Evolutionary conservation across 371 early-diverging fungal species (phyloP).

Genomic region (Zychaea mexicana): DNA sequence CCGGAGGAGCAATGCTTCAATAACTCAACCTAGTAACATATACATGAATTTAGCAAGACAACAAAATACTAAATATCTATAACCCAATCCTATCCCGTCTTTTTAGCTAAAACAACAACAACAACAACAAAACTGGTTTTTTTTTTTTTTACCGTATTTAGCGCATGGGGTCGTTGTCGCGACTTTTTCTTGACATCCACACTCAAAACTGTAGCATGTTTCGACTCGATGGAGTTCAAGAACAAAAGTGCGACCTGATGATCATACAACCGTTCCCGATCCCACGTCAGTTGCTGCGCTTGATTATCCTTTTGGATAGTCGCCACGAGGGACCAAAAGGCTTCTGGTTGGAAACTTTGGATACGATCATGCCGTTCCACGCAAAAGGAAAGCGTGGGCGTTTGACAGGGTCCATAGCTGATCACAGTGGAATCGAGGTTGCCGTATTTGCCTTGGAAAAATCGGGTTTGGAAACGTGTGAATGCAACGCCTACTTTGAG

Average conservation of each 20-base stretch:
- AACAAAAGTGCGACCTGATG: constrained; percentile 38
- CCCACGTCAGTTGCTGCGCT: constrained; percentile 33
- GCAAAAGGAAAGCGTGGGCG: constrained; percentile 67
- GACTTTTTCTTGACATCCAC: constrained; percentile 40
- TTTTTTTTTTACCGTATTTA: constrained; percentile 57
- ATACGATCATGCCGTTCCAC: constrained; percentile 66
- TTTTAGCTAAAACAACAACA: background rate
- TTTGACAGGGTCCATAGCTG: constrained; percentile 70
- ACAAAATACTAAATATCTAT: no score
- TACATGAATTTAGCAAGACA: no score
- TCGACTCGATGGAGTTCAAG: constrained; percentile 16
- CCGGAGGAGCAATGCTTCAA: constrained; percentile 48
- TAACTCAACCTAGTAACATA: constrained; percentile 44
- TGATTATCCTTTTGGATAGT: constrained; percentile 28
- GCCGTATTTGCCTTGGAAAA: constrained; percentile 58
- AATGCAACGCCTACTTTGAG: constrained; percentile 69
- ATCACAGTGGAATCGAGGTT: constrained; percentile 59
- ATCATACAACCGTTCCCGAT: constrained; percentile 50
- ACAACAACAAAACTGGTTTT: no score
- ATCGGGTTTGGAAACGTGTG: constrained; percentile 59
- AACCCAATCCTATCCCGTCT: background rate
- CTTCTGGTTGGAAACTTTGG: constrained; percentile 63
- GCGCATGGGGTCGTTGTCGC: constrained; percentile 47
- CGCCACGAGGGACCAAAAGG: constrained; percentile 53
- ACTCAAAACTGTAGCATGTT: constrained; percentile 39